Evolutionary conservation across 257 asterid species (phyloP).

Genomic region (Nicotiana noctiflora): DNA sequence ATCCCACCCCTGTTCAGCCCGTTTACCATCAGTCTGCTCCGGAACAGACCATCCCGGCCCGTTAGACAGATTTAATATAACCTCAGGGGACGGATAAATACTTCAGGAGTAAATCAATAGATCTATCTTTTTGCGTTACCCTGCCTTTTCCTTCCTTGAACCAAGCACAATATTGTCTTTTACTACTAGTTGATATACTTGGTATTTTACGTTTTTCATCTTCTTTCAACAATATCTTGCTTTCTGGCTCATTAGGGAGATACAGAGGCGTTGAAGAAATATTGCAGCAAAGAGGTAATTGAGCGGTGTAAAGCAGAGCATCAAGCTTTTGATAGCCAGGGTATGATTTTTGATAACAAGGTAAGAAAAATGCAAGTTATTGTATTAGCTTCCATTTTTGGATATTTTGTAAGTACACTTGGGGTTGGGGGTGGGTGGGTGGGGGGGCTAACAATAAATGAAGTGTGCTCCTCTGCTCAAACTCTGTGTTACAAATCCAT

Average conservation of each 20-base stretch:
- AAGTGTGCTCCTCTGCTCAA: neutral
- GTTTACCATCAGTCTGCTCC: too few species aligned
- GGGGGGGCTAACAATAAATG: neutral
- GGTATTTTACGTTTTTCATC: neutral
- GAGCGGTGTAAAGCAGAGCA: slow-evolving; percentile 94
- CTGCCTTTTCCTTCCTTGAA: neutral
- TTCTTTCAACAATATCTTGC: neutral
- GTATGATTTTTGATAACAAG: slow-evolving; percentile 74
- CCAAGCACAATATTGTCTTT: neutral
- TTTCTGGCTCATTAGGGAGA: slow-evolving; percentile 47
- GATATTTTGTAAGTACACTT: neutral
- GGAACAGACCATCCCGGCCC: too few species aligned
- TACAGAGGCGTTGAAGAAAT: slow-evolving; percentile 51
- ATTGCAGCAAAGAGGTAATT: slow-evolving; percentile 70
- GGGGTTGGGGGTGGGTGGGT: neutral
- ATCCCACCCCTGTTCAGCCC: too few species aligned
- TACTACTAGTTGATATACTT: slow-evolving; percentile 2
- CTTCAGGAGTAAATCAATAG: neutral
- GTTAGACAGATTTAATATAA: too few species aligned
- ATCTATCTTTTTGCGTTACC: neutral
- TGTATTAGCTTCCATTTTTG: neutral
- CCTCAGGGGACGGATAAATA: neutral
- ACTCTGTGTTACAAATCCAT: neutral
- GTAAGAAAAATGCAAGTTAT: slow-evolving; percentile 27
- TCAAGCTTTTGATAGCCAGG: slow-evolving; percentile 66